These are phyloP conservation scores for Metarhizium humberi DNA, from an alignment of 2,329 filamentous ascomycete species.

Conservation along the genomic window DNA sequence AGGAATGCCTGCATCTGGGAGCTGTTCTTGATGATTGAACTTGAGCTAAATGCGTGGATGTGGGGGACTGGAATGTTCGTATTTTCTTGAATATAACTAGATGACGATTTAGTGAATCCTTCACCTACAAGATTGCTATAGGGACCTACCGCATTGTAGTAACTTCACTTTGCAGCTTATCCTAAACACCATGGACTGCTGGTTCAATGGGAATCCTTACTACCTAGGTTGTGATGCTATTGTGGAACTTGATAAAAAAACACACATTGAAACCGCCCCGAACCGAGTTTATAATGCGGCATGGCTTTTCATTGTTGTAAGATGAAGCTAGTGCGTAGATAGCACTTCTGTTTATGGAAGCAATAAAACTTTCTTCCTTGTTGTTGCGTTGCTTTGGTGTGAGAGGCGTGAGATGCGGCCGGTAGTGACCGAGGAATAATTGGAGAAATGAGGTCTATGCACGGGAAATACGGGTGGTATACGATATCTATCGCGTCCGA, in stretches of 20 bases:
- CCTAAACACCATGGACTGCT: neutral
- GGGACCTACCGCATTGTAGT: neutral
- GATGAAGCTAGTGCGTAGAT: neutral
- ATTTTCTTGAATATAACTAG: neutral
- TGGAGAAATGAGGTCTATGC: neutral
- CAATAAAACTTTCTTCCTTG: neutral
- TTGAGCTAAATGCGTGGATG: neutral
- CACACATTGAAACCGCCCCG: neutral
- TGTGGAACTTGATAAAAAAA: neutral
- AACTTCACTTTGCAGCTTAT: neutral
- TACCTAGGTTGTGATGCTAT: neutral
- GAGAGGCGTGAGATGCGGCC: neutral
- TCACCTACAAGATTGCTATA: neutral
- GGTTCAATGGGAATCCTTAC: neutral
- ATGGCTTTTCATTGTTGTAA: neutral
- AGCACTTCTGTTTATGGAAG: neutral
- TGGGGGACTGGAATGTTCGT: neutral
- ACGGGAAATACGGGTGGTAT: neutral
- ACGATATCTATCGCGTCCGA: neutral
- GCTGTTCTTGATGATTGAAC: neutral
- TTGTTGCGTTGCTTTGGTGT: neutral
- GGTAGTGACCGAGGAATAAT: neutral
- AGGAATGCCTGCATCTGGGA: neutral
- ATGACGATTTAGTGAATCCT: neutral
- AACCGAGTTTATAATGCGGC: neutral